These are phyloP conservation scores for Ascosphaera apis DNA, from an alignment of 2,329 filamentous ascomycete species.

Conservation along the genomic window DNA sequence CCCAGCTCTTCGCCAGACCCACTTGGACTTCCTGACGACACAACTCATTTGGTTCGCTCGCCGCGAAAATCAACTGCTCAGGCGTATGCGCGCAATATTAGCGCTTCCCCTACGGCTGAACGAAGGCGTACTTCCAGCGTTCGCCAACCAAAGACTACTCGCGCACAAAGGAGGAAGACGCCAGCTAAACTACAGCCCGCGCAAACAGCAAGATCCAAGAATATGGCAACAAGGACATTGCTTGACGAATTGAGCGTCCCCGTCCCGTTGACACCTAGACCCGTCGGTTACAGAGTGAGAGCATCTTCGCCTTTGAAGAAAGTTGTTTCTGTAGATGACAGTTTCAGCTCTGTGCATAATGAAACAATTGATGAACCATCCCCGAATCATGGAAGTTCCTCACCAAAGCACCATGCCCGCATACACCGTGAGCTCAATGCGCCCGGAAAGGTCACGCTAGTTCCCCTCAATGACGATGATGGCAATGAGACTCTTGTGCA, in stretches of 20 bases:
- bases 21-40: slow-evolving; percentile 19
- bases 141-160: slow-evolving; percentile 1
- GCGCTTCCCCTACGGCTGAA: slow-evolving; percentile 2
- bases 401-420: not conserved
- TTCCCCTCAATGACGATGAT: not conserved
- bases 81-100: slow-evolving; percentile 16
- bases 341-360: slow-evolving; percentile 11
- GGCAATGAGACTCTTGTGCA: not conserved
- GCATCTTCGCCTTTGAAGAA: not conserved
- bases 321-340: slow-evolving; percentile 3
- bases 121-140: not conserved
- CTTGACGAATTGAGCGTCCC: not conserved
- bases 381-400: not conserved
- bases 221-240: not conserved
- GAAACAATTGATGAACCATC: not conserved
- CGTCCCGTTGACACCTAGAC: not conserved
- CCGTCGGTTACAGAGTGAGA: not conserved
- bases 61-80: slow-evolving; percentile 17
- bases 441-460: not conserved
- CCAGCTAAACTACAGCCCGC: not conserved
- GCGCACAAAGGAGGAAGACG: slow-evolving; percentile 2
- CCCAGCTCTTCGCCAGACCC: slow-evolving; percentile 21
- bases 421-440: not conserved
- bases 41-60: slow-evolving; percentile 20
- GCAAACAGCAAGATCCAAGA: not conserved